phyloP scores from a whole-genome alignment of 169 alveolate species.

The Miamiensis avidus region DNA sequence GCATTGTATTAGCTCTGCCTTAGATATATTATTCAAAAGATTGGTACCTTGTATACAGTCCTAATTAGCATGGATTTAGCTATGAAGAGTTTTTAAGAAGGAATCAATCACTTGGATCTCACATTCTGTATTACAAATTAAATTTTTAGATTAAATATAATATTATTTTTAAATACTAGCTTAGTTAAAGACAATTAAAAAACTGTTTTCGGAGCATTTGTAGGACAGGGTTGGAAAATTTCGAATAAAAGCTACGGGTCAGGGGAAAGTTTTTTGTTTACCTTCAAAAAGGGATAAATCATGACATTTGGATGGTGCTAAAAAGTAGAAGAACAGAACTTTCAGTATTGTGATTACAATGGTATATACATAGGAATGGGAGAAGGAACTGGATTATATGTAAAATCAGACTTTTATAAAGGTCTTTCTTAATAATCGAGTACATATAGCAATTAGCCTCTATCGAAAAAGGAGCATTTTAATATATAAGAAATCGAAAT shows the following conservation, averaged over 20 bases:
- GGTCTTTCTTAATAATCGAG: not conserved
- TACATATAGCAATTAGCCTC: not conserved
- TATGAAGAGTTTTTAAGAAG: not conserved
- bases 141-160: too few relatives aligned
- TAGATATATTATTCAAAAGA: not conserved
- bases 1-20: not conserved
- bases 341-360: not conserved
- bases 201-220: not conserved
- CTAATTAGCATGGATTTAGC: not conserved
- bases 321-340: not conserved
- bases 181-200: not conserved
- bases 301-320: not conserved
- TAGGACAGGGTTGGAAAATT: not conserved
- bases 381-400: not conserved
- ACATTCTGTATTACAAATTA: not conserved
- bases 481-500: not conserved
- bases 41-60: not conserved
- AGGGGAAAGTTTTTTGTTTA: not conserved
- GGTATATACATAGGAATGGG: not conserved
- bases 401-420: not conserved
- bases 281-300: not conserved
- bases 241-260: not conserved
- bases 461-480: not conserved
- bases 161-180: not conserved
- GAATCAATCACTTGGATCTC: not conserved